Base-by-base conservation (phyloP, 2,329 filamentous ascomycete species). In the Ophiostoma sp. region DNA sequence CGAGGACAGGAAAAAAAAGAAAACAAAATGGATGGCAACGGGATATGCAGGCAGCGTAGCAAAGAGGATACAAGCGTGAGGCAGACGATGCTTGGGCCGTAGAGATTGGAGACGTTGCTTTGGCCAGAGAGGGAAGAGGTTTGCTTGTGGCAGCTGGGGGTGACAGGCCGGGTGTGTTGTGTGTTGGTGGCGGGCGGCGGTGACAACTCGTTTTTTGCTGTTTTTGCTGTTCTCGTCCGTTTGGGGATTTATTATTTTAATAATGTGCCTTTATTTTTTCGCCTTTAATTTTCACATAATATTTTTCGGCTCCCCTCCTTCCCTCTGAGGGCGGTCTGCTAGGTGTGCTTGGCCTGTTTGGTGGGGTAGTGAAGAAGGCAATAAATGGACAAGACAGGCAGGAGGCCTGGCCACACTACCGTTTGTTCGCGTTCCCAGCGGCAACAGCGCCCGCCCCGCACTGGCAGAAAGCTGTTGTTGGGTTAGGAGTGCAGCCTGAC, bases 401-500 rank as follows among this genome's bases (percentile, higher is more conserved):
- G 22, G 61, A 6, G 19, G 36, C n/a, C 39, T 64, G 63, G 39
- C 50, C 22, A 48, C 42, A 36, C 33, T 8, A 36, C 25, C 17
- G 11, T 19, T 45, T 33, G n/a, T 68, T 19, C 3, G 28, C 55
- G 28, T 52, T 48, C 22, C 50, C 22, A 48, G 17, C 36, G 52
- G 69, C 39, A 33, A 50, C 50, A 72, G 31, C 45, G 48, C 31
- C 3, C 19, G 59, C 70, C 70, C 59, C 69, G 36, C 70, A 66
- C 25, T 50, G 69, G 69, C 52, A 71, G 55, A 71, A 71, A 64
- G 57, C 69, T 52, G 36, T 33, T 36, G 69, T 42, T 42, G 55
- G 52, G 52, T 63, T 63, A 17, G 39, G 39, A 61, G 69, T 69
- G 39, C 71, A 73, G 72, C 72, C 72, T 73, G 72, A 73, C 72